Conservation (phyloP, 345 rosid species). For the Trapa incisa region DNA sequence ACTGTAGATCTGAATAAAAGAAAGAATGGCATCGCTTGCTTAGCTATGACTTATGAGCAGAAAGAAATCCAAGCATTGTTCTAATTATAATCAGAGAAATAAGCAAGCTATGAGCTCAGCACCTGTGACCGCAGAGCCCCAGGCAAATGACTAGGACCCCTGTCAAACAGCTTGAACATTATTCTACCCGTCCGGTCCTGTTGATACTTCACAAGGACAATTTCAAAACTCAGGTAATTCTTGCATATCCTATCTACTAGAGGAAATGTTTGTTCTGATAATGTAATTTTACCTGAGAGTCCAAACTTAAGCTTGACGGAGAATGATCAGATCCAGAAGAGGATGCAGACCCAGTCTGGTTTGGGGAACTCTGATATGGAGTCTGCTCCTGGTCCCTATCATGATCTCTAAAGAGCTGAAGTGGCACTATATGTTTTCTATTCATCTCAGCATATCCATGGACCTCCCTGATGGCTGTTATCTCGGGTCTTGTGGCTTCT, state of each 20-base stretch:
- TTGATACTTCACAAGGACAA: slow-evolving; percentile 8
- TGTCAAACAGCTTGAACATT: slow-evolving; percentile 58
- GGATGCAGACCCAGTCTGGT: slow-evolving; percentile 57
- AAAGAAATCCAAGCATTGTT: slow-evolving; percentile 1
- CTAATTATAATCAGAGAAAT: not conserved
- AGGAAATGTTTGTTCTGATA: not conserved
- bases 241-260: not conserved
- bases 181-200: slow-evolving; percentile 68
- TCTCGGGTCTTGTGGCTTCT: slow-evolving; percentile 35
- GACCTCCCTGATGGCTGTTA: slow-evolving; percentile 19
- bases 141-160: slow-evolving; percentile 72
- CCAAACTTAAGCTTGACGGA: slow-evolving; percentile 67
- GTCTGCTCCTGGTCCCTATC: slow-evolving; percentile 29
- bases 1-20: slow-evolving; percentile 46
- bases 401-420: slow-evolving; percentile 54
- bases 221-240: not conserved
- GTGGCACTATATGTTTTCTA: slow-evolving; percentile 32
- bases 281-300: slow-evolving; percentile 47
- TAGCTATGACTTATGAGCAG: not conserved
- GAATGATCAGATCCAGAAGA: slow-evolving; percentile 91
- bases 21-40: not conserved
- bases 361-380: slow-evolving; percentile 37
- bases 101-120: slow-evolving; percentile 5
- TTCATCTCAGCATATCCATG: slow-evolving; percentile 29
- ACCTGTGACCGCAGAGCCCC: slow-evolving; percentile 65